Conservation (phyloP, 2,329 filamentous ascomycete species). For the Paecilomyces variotii region DNA sequence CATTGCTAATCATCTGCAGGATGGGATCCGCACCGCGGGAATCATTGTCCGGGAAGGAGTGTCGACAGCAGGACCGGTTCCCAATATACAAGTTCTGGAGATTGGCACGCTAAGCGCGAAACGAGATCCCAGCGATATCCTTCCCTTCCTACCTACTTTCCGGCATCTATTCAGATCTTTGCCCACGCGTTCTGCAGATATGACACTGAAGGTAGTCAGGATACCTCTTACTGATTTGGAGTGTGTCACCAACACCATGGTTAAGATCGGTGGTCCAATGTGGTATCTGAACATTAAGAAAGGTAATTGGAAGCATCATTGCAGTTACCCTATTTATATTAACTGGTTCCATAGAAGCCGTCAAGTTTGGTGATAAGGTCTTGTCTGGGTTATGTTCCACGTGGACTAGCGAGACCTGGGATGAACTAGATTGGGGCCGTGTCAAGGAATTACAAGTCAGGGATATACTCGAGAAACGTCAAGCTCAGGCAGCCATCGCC, state of each 20-base stretch:
- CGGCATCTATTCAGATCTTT: conserved; percentile 59
- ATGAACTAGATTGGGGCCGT: conserved; percentile 73
- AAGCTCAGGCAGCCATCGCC: conserved; percentile 54
- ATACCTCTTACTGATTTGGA: conserved; percentile 74
- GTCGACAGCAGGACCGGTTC: conserved; percentile 51
- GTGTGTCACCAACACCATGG: conserved; percentile 65
- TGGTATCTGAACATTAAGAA: conserved; percentile 44
- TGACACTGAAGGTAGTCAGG: conserved; percentile 59
- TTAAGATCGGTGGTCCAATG: conserved; percentile 44
- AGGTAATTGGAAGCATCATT: conserved; percentile 26
- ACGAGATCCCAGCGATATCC: conserved; percentile 71
- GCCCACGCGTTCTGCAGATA: conserved; percentile 57
- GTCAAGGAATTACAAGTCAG: conserved; percentile 77
- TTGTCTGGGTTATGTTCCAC: conserved; percentile 61
- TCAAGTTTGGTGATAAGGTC: conserved; percentile 57
- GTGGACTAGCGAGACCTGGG: conserved; percentile 69
- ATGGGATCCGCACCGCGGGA: conserved; percentile 74
- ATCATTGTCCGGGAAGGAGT: conserved; percentile 71
- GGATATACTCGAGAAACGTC: conserved; percentile 67
- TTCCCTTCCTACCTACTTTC: conserved; percentile 72
- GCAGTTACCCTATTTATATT: neutral
- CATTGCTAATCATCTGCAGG: conserved; percentile 36
- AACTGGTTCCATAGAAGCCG: conserved; percentile 34
- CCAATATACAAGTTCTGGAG: conserved; percentile 70
- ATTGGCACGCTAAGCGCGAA: conserved; percentile 61